A percentile compares a stretch with the other conserved stretches of the same genome.
Conservation (phyloP, 2,329 filamentous ascomycete genomes). For the Emydomyces testavorans region DNA sequence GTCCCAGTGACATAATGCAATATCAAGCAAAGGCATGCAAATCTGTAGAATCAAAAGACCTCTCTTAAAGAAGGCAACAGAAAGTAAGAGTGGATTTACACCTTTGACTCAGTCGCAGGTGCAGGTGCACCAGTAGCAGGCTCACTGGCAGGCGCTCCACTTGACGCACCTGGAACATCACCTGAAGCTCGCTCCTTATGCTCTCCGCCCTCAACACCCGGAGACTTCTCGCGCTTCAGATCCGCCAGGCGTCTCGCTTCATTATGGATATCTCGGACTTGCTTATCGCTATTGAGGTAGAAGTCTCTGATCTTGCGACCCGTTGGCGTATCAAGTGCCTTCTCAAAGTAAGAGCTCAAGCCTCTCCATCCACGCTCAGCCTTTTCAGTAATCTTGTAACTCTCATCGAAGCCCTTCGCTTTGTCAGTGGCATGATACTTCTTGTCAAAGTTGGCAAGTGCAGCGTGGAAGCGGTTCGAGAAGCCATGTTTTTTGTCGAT, state of each 20-base stretch:
- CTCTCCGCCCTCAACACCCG: slow-evolving; percentile 21
- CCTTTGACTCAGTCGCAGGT: slow-evolving; percentile 6
- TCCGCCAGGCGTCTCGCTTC: slow-evolving; percentile 83
- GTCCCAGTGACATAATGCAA: not conserved
- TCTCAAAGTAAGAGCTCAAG: slow-evolving; percentile 83
- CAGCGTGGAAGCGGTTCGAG: slow-evolving; percentile 63
- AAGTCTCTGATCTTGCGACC: slow-evolving; percentile 80
- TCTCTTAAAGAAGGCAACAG: slow-evolving; percentile 11
- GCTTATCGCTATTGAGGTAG: slow-evolving; percentile 72
- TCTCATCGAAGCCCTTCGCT: slow-evolving; percentile 70
- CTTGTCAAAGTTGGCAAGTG: slow-evolving; percentile 63
- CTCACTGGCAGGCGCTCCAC: not conserved
- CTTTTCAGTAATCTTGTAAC: slow-evolving; percentile 67
- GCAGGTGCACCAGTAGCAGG: not conserved
- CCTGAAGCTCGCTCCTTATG: slow-evolving; percentile 31
- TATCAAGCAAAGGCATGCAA: not conserved
- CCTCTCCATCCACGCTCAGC: slow-evolving; percentile 57
- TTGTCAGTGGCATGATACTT: slow-evolving; percentile 84
- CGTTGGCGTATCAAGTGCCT: slow-evolving; percentile 74
- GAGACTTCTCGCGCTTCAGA: slow-evolving; percentile 54
- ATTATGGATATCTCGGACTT: slow-evolving; percentile 84
- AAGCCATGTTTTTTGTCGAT: slow-evolving; percentile 86
- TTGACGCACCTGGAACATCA: not conserved
- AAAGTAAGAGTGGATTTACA: no score
- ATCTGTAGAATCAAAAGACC: not conserved